phyloP scores from a whole-genome alignment of 768 basidiomycete genomes.

The Termitomyces eurrhizus region DNA sequence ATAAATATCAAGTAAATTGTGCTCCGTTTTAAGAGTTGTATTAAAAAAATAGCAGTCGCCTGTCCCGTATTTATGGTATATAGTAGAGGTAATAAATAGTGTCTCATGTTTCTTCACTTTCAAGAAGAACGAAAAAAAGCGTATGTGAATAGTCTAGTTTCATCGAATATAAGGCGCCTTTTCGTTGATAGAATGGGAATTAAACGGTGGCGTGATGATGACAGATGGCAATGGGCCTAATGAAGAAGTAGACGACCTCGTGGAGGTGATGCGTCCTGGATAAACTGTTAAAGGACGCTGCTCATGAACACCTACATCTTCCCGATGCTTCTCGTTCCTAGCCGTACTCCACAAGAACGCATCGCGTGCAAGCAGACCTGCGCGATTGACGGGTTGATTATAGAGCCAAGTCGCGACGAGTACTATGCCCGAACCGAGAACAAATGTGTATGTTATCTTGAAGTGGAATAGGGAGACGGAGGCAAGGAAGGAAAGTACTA shows the following conservation, averaged over 20 bases:
- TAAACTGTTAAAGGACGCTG: constrained; percentile 18
- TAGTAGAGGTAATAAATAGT: neutral
- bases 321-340: constrained; percentile 23
- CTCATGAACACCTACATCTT: constrained; percentile 5
- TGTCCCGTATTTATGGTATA: constrained; percentile 2
- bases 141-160: neutral
- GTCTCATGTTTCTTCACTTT: neutral
- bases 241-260: constrained; percentile 29
- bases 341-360: constrained; percentile 16
- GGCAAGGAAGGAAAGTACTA: constrained; percentile 92
- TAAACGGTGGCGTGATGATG: constrained; percentile 18
- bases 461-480: constrained; percentile 90
- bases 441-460: constrained; percentile 79
- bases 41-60: neutral
- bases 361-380: constrained; percentile 12
- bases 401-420: constrained; percentile 90
- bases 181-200: constrained; percentile 17
- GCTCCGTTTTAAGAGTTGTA: neutral
- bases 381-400: constrained; percentile 57
- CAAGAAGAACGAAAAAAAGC: neutral
- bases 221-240: constrained; percentile 24
- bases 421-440: constrained; percentile 80
- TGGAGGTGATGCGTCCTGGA: constrained; percentile 23
- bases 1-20: neutral
- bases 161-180: constrained; percentile 15